Percentiles rank a stretch among this genome's conserved stretches.
Conservation (phyloP, 495 filamentous ascomycete species). For the Xylaria flabelliformis region DNA sequence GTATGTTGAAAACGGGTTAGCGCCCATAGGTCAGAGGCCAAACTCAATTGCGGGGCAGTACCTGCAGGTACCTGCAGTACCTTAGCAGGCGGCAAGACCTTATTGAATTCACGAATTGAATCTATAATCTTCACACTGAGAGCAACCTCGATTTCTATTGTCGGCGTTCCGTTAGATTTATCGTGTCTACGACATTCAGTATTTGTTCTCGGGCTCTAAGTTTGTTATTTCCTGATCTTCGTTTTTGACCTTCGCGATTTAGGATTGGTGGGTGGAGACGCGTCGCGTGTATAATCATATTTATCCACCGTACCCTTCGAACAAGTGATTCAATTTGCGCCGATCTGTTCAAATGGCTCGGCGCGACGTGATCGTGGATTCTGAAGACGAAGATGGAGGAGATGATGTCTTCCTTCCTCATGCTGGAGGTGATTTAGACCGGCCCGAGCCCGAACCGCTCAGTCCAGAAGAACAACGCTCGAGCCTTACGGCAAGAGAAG, state of each 20-base stretch:
- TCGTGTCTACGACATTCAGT: neutral
- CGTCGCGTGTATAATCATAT: conserved; percentile 17
- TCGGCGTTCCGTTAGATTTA: neutral
- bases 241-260: neutral
- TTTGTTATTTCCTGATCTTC: neutral
- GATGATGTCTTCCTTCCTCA: conserved; percentile 31
- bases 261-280: conserved; percentile 10
- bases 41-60: too few relatives aligned
- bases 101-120: neutral
- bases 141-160: neutral
- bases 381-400: conserved; percentile 39
- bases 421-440: conserved; percentile 18
- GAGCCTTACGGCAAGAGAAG: conserved; percentile 13
- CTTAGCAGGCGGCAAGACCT: neutral
- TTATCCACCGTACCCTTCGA: conserved; percentile 6
- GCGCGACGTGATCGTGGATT: conserved; percentile 39
- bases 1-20: neutral
- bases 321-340: conserved; percentile 33
- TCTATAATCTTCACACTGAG: neutral
- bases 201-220: neutral
- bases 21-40: neutral
- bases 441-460: conserved; percentile 37
- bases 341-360: conserved; percentile 30
- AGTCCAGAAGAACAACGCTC: conserved; percentile 32
- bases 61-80: too few relatives aligned